Evolutionary conservation across 2,329 filamentous ascomycete genomes (phyloP), one percentile per base, ranked within the genome.

Genomic region (Dryadomyces sulphureus): DNA sequence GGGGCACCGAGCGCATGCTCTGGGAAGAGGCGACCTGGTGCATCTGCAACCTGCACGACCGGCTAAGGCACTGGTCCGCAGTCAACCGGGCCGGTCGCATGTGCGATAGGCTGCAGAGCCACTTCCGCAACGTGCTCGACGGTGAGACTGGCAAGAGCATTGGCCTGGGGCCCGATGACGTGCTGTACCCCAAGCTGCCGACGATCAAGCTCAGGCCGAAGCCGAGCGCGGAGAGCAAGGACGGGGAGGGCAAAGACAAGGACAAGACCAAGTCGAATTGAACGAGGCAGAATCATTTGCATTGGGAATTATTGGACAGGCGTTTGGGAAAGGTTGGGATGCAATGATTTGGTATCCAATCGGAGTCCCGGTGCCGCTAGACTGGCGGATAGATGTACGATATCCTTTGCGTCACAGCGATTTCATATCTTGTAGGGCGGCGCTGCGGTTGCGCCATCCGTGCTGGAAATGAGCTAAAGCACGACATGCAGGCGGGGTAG

Each of bases 1-100:
- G 52, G 19, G 60, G 62, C 34, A 53, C 60, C 12, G 61, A 63
- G 53, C 55, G 56, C 47, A 49, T 52, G 38, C 51, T 63, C 49
- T 62, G 60, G 54, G 52, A 57, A 42, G 56, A 59, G 41, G 54
- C 59, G 14, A 54, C 57, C n/a, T 52, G 54, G 44, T 52, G 55
- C 7, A 60, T 57, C 38, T 62, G 59, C 39, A 50, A 57, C 5
- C 45, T 52, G 41, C 55, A 38, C 22, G 34, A 54, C 17, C 53
- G 56, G 5, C 41, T 49, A 25, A 45, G 49, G 12, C 47, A 49
- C 42, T 50, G 47, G 47, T 41, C 25, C 25, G 34, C 27, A 17
- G 45, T 41, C 9, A n/a, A 7, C 14, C 41, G 39, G 38, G 49
- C 49, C 7, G 22, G 21, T 21, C 38, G 19, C 19, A 48, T 48